Base-by-base conservation (phyloP, 495 filamentous ascomycete genomes). In the Thermochaetoides thermophila region DNA sequence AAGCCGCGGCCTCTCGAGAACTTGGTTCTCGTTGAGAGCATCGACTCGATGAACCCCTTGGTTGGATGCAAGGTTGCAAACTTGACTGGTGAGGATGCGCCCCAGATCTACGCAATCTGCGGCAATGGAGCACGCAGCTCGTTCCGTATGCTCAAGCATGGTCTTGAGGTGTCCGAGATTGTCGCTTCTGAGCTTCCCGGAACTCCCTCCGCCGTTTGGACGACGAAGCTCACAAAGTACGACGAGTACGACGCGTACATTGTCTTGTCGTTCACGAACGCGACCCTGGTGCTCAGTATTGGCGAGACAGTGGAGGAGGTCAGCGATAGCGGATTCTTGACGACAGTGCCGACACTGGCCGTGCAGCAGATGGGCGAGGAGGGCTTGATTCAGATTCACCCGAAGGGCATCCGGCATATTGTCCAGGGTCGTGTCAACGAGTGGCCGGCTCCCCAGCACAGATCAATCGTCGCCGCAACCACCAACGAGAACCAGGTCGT, bases 251-350 rank as follows among this genome's bases (percentile, higher is more conserved):
- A 99, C 57, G 78, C 73, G 0, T 82, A 81, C 50, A 71, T 76
- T 24, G 53, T 80, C 24, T 67, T 82, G 35, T 79, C 76, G 4
- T 71, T 81, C 36, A 61, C 73, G 17, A 81, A 81, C 50, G 64
- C 68, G 7, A 64, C 91, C 0, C 63, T 96, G 10, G 84, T 95
- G 3, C 64, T 99, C 14, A 84, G 81, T 40, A 94, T 99, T 37
- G 91, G 89, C 7, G 89, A 96, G 52, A 91, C 83, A 4, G 89
- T 99, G 0, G 85, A 93, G 52, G 84, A 95, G 56, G 85, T 94
- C 5, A 81, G 76, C 8, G 82, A 96, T 48, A 87, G 84, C 19
- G 84, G 86, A 0, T 95, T 99, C 46, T 62, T 95, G 13, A 78
- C 79, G 0, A 76, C 75, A 7, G 84, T 84, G 14, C 73, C 86